These are phyloP conservation scores for Trametes elegans DNA, from an alignment of 768 basidiomycete species.

Conservation along the genomic window DNA sequence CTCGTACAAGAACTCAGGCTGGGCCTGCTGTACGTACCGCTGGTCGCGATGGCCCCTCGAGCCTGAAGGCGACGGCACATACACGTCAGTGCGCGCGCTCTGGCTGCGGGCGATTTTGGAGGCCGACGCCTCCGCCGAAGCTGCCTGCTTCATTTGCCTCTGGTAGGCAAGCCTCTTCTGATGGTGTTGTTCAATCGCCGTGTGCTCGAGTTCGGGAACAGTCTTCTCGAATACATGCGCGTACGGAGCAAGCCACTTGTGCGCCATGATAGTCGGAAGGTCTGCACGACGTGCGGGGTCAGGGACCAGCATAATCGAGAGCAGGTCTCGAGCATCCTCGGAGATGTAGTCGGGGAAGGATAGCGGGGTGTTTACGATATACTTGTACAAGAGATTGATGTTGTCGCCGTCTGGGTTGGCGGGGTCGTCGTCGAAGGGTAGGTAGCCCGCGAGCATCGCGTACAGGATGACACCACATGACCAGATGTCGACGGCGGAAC, in stretches of 20 bases:
- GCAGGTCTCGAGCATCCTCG: constrained; percentile 74
- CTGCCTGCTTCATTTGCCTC: constrained; percentile 65
- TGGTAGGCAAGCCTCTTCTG: constrained; percentile 81
- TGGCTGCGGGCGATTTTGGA: constrained; percentile 44
- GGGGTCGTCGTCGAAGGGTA: constrained; percentile 99
- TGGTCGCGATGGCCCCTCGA: constrained; percentile 50
- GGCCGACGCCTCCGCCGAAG: constrained; percentile 23
- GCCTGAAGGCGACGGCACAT: constrained; percentile 29
- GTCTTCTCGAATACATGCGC: constrained; percentile 58
- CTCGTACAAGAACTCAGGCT: constrained; percentile 75
- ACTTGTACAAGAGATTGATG: constrained; percentile 97
- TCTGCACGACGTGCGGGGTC: constrained; percentile 81
- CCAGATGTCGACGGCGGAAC: constrained; percentile 98
- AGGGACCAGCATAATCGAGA: constrained; percentile 92
- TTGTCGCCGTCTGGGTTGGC: constrained; percentile 99
- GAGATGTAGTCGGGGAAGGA: constrained; percentile 98
- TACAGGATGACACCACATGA: constrained; percentile 94
- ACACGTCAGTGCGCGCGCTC: constrained; percentile 53
- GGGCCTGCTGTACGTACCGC: constrained; percentile 28
- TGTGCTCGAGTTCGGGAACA: constrained; percentile 75
- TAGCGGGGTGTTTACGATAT: constrained; percentile 95
- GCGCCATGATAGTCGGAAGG: constrained; percentile 77
- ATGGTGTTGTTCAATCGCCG: constrained; percentile 83
- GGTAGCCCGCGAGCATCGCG: constrained; percentile 94
- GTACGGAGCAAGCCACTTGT: constrained; percentile 81